Evolutionary conservation across 805 yeast genomes (phyloP).

Genomic region (Candida khao-thaluensis): DNA sequence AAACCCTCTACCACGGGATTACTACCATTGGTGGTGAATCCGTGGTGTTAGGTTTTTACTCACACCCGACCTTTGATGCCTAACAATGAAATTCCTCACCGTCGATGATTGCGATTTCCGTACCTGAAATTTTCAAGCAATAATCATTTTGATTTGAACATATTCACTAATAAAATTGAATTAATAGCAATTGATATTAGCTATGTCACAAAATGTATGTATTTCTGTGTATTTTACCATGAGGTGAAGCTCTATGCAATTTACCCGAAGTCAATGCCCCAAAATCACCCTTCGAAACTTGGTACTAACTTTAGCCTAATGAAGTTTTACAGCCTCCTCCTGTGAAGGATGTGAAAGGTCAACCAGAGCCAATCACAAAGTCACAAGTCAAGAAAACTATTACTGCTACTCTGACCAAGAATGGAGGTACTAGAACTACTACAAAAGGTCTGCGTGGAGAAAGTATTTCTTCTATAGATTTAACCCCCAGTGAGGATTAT

Average conservation of each 20-base stretch:
- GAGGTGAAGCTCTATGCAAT: no score
- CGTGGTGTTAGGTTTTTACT: no score
- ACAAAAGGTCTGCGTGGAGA: slow-evolving; percentile 2
- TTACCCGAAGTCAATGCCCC: no score
- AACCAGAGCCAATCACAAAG: slow-evolving; percentile 14
- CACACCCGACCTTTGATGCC: no score
- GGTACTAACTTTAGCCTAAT: slow-evolving; percentile 16
- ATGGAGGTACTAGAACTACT: slow-evolving; percentile 8
- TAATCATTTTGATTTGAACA: slow-evolving; percentile 4
- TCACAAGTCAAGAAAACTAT: slow-evolving; percentile 8
- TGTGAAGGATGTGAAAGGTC: slow-evolving; percentile 11
- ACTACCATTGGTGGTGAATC: no score
- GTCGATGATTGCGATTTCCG: slow-evolving; percentile 5
- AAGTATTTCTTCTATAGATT: slow-evolving; percentile 9
- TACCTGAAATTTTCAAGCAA: slow-evolving; percentile 16
- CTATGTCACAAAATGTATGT: slow-evolving; percentile 15
- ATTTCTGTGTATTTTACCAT: no score
- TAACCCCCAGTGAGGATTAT: slow-evolving; percentile 38
- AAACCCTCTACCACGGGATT: no score
- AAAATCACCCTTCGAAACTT: no score
- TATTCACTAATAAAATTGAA: slow-evolving; percentile 1
- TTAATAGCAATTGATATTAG: slow-evolving; percentile 6
- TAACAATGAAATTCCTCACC: no score
- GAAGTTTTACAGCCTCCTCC: slow-evolving; percentile 17
- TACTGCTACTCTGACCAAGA: slow-evolving; percentile 1